Evolutionary conservation across 2,329 filamentous ascomycete genomes (phyloP), one percentile per base, ranked within the genome.

Genomic region (Graphilbum ipis-grandicollis): DNA sequence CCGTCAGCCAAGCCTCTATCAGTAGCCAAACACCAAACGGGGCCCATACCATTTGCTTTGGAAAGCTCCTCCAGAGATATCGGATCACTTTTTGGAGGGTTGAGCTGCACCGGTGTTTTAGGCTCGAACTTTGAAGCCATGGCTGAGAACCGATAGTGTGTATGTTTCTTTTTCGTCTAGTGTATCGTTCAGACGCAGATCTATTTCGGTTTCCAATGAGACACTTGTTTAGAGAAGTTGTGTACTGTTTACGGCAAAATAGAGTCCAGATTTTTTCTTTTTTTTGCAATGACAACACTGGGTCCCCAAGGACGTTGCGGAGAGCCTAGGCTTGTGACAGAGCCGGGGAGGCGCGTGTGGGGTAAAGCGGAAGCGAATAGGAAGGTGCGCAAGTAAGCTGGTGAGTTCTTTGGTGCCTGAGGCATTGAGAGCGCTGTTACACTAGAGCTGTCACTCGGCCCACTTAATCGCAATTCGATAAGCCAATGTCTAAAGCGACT

Each of bases 61-160:
- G 77, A 66, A 43, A 98, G 67, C 48, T 88, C 75, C 40, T 90
- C 81, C 2, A 67, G 51, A n/a, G 76, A 75, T 49, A 98, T 94
- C 28, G 71, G 70, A 50, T 94, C 86, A 52, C 84, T 70, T 60
- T 92, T 96, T 13, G 90, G 90, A 28, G 84, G 78, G 40, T 79
- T 66, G 41, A 98, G 71, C 39, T 75, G 60, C 41, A 90, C 77
- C 3, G 81, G 69, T 21, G 63, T 61, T 58, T 90, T 92, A 31
- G 84, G 83, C 53, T 81, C 78, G 49, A 92, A 92, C 48, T 71
- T 78, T 44, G 66, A 69, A 42, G 65, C 54, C 70, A 75, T 75
- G 26, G 26, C 26, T 7, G 9, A 7, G 26, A 28, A 23, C 5
- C 6, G 6, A 23, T 10, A 23, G 21, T 23, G 21, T 23, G 21